phyloP scores from a whole-genome alignment of 495 filamentous ascomycete genomes.

The Podospora appendiculata region DNA sequence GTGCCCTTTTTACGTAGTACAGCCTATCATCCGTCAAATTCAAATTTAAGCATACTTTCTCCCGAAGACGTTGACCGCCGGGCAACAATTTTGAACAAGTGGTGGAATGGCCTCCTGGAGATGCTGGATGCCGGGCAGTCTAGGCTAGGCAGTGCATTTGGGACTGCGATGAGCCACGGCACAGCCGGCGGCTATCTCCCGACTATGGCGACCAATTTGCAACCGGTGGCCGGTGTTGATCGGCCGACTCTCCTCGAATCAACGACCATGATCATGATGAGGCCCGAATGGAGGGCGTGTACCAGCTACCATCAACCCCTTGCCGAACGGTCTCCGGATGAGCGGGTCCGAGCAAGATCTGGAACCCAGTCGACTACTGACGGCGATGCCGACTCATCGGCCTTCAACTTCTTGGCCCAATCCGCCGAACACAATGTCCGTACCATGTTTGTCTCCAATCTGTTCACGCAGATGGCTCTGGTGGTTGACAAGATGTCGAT shows the following conservation, averaged over 20 bases:
- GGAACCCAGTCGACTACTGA: constrained; percentile 43
- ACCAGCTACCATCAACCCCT: constrained; percentile 57
- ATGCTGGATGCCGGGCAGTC: constrained; percentile 60
- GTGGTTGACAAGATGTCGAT: constrained; percentile 90
- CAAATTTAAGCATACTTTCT: constrained; percentile 40
- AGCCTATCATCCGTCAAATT: constrained; percentile 61
- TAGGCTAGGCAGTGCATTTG: constrained; percentile 43
- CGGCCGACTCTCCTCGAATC: constrained; percentile 78
- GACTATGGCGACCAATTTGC: constrained; percentile 37
- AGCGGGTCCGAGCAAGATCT: constrained; percentile 27
- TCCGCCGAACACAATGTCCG: constrained; percentile 92
- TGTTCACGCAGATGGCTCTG: constrained; percentile 79
- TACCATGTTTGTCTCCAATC: constrained; percentile 80
- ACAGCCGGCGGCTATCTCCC: constrained; percentile 38
- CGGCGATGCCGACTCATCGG: constrained; percentile 50
- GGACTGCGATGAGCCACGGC: constrained; percentile 32
- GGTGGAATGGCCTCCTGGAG: constrained; percentile 89
- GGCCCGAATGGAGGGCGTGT: constrained; percentile 81
- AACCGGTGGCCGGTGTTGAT: constrained; percentile 29
- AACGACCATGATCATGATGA: constrained; percentile 81
- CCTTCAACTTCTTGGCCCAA: constrained; percentile 58
- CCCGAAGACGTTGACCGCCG: constrained; percentile 85
- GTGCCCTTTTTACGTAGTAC: constrained; percentile 78
- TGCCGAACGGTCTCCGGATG: constrained; percentile 36
- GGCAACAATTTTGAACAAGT: constrained; percentile 78